These are phyloP conservation scores for Linaria vulgaris DNA, from an alignment of 257 asterid species.

Conservation along the genomic window DNA sequence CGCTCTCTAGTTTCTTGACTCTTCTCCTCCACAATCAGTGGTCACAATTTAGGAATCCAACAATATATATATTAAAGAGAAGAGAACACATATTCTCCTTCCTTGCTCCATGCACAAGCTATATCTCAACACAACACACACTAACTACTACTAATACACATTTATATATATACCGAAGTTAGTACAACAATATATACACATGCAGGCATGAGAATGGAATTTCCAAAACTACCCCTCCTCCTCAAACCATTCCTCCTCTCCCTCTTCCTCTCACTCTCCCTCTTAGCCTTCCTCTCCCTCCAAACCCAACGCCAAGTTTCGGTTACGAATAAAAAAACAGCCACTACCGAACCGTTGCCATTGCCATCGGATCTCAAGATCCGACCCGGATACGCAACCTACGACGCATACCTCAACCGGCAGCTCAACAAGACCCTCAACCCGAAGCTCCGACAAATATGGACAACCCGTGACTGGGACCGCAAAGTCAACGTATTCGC, in stretches of 20 bases:
- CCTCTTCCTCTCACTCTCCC: conserved; percentile 39
- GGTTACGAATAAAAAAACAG: too few relatives aligned
- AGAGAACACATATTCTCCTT: background rate
- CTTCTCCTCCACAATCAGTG: too few relatives aligned
- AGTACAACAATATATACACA: conserved; percentile 14
- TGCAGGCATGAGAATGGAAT: conserved; percentile 47
- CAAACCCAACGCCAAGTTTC: conserved; percentile 29
- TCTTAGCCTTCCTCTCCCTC: conserved; percentile 45
- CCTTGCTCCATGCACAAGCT: conserved; percentile 22
- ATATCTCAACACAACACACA: background rate
- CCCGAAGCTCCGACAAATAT: conserved; percentile 70
- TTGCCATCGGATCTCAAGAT: conserved; percentile 65
- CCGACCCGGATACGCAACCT: conserved; percentile 83
- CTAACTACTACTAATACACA: background rate
- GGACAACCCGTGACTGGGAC: conserved; percentile 94
- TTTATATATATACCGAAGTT: too few relatives aligned
- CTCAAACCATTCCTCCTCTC: conserved; percentile 53
- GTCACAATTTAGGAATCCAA: too few relatives aligned
- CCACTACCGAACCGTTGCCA: too few relatives aligned
- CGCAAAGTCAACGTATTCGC: conserved; percentile 73
- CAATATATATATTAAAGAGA: too few relatives aligned
- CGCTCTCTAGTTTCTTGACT: too few relatives aligned
- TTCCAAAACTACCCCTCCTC: conserved; percentile 34
- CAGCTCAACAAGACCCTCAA: conserved; percentile 94
- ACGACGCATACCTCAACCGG: conserved; percentile 72